A percentile compares a stretch with the other conserved stretches of the same genome.
Conservation (phyloP, 306 rosid species). For the Hippophae tibetana region DNA sequence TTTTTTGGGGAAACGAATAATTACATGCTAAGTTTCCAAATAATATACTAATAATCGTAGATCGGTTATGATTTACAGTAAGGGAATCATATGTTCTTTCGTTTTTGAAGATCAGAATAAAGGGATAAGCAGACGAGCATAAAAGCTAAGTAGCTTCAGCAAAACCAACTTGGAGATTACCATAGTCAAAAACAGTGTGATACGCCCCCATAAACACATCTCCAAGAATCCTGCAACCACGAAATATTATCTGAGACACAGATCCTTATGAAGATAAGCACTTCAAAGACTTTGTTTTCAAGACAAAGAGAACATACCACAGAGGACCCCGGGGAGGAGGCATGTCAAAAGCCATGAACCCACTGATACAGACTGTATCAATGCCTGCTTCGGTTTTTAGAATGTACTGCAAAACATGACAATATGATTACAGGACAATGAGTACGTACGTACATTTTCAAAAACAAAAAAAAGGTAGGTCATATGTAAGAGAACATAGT, state of each 20-base stretch:
- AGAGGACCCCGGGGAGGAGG: constrained; percentile 73
- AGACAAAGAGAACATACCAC: constrained; percentile 36
- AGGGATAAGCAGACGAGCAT: too few relatives aligned
- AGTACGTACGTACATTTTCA: neutral
- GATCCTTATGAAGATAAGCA: too few relatives aligned
- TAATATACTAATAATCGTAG: too few relatives aligned
- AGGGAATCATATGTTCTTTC: too few relatives aligned
- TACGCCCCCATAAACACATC: constrained; percentile 76
- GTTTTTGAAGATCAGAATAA: too few relatives aligned
- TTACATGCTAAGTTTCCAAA: too few relatives aligned
- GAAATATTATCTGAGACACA: neutral
- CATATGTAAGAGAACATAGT: too few relatives aligned
- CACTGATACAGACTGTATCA: constrained; percentile 59
- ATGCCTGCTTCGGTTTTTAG: constrained; percentile 67
- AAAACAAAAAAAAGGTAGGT: neutral
- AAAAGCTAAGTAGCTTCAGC: constrained; percentile 45
- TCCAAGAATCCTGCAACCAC: constrained; percentile 71
- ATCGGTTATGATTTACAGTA: too few relatives aligned
- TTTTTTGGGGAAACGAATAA: too few relatives aligned
- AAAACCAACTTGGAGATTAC: constrained; percentile 52
- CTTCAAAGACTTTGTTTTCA: neutral
- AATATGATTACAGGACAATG: constrained; percentile 1
- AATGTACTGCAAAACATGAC: constrained; percentile 47
- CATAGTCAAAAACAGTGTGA: constrained; percentile 78
- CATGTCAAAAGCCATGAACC: constrained; percentile 65